Evolutionary conservation across 768 basidiomycete genomes (phyloP).

Genomic region (Rhizopogon vinicolor): DNA sequence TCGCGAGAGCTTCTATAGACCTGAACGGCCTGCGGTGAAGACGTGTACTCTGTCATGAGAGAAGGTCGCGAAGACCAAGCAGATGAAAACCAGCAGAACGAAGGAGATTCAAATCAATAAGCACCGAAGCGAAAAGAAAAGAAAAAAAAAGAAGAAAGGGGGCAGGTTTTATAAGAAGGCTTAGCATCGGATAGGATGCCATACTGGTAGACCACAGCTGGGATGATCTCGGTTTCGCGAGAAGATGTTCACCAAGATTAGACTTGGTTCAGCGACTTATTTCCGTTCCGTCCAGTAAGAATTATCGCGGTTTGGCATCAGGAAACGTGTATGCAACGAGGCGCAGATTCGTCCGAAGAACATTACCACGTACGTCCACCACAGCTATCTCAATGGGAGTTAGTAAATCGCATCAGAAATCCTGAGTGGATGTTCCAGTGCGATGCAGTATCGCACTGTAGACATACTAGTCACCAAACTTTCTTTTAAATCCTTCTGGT

Average conservation of each 20-base stretch:
- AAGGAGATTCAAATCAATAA: neutral
- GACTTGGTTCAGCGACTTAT: slow-evolving; percentile 21
- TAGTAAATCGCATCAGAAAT: neutral
- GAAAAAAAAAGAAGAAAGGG: slow-evolving; percentile 5
- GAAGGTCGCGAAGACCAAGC: neutral
- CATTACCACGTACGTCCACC: slow-evolving; percentile 3
- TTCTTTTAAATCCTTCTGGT: neutral
- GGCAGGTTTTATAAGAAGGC: slow-evolving; percentile 18
- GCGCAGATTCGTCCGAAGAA: slow-evolving; percentile 13
- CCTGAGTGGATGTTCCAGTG: neutral
- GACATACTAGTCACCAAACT: neutral
- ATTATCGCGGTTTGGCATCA: slow-evolving; percentile 19
- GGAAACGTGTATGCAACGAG: slow-evolving; percentile 27
- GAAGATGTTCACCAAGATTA: slow-evolving; percentile 18
- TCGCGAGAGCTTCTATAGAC: slow-evolving; percentile 56
- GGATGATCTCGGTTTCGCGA: slow-evolving; percentile 19
- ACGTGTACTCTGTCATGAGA: slow-evolving; percentile 61
- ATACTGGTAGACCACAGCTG: neutral
- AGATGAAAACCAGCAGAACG: neutral
- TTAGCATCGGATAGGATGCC: slow-evolving; percentile 1
- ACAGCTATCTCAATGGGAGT: neutral
- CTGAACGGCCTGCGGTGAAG: slow-evolving; percentile 52
- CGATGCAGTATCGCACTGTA: neutral
- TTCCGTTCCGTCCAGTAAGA: slow-evolving; percentile 20
- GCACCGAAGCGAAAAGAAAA: slow-evolving; percentile 1